phyloP scores from a whole-genome alignment of 495 filamentous ascomycete genomes.

The Aeminium ludgeri region DNA sequence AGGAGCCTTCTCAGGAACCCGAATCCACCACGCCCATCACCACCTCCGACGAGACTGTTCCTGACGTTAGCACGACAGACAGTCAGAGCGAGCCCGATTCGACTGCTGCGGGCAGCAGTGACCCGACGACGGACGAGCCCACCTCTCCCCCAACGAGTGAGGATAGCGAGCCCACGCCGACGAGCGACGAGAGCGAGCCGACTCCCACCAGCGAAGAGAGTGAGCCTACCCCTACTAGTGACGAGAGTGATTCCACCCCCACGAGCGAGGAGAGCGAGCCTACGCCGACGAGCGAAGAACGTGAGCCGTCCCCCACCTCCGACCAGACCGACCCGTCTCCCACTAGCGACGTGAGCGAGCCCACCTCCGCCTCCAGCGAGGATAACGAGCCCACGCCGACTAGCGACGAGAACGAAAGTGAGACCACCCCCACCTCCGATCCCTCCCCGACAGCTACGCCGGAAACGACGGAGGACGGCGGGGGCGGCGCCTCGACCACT shows the following conservation, averaged over 20 bases:
- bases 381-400: background rate
- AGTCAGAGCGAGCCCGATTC: constrained; percentile 4
- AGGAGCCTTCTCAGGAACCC: too few relatives aligned
- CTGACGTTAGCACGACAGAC: constrained; percentile 1
- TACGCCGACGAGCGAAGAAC: too few relatives aligned
- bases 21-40: too few relatives aligned
- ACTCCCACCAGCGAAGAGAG: background rate
- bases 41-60: too few relatives aligned
- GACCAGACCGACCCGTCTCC: background rate
- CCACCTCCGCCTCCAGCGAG: constrained; percentile 1
- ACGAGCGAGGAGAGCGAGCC: background rate
- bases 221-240: background rate
- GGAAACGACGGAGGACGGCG: background rate
- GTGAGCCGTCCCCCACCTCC: background rate
- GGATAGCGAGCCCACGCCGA: background rate
- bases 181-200: background rate
- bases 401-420: too few relatives aligned
- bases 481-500: constrained; percentile 1
- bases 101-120: constrained; percentile 9
- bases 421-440: background rate
- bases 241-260: background rate
- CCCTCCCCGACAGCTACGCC: background rate
- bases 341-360: background rate
- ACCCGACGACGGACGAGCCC: constrained; percentile 3
- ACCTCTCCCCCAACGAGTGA: background rate